Percentiles rank a stretch among this genome's conserved stretches.
These are phyloP conservation scores for Penicillium hordei DNA, from an alignment of 2,329 filamentous ascomycete genomes.

Conservation along the genomic window DNA sequence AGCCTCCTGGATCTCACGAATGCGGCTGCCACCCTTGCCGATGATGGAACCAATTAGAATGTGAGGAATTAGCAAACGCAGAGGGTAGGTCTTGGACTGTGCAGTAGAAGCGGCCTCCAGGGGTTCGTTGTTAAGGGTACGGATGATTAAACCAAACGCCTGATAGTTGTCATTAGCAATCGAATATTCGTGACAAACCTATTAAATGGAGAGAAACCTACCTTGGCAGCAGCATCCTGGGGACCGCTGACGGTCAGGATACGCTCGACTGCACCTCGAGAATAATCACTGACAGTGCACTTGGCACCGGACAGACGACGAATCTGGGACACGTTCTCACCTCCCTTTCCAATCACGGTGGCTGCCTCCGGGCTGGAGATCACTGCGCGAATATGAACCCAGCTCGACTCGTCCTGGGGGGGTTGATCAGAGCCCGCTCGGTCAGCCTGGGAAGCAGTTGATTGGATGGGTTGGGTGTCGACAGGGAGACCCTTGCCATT, in stretches of 20 bases:
- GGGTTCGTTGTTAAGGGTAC: slow-evolving; percentile 95
- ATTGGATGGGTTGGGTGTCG: slow-evolving; percentile 61
- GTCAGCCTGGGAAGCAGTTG: slow-evolving; percentile 56
- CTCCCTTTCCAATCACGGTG: slow-evolving; percentile 96
- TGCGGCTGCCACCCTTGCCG: slow-evolving; percentile 91
- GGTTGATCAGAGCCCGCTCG: slow-evolving; percentile 46
- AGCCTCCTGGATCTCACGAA: slow-evolving; percentile 97
- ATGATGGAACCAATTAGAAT: slow-evolving; percentile 98
- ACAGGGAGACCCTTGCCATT: slow-evolving; percentile 52
- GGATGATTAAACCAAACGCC: slow-evolving; percentile 97
- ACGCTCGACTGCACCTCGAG: slow-evolving; percentile 93
- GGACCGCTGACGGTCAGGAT: slow-evolving; percentile 96
- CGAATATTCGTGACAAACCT: not conserved
- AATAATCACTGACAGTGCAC: slow-evolving; percentile 98
- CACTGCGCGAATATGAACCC: slow-evolving; percentile 95
- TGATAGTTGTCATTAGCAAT: slow-evolving; percentile 39
- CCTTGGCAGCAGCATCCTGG: slow-evolving; percentile 95
- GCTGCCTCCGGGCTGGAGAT: slow-evolving; percentile 97
- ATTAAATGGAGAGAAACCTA: slow-evolving; percentile 44
- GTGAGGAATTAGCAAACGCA: slow-evolving; percentile 91
- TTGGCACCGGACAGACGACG: slow-evolving; percentile 92
- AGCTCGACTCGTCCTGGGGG: slow-evolving; percentile 84
- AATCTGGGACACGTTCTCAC: slow-evolving; percentile 97
- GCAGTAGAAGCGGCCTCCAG: slow-evolving; percentile 83
- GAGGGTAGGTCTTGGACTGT: slow-evolving; percentile 94